phyloP scores from a whole-genome alignment of 305 asterid species.

The Rubia peregrina region DNA sequence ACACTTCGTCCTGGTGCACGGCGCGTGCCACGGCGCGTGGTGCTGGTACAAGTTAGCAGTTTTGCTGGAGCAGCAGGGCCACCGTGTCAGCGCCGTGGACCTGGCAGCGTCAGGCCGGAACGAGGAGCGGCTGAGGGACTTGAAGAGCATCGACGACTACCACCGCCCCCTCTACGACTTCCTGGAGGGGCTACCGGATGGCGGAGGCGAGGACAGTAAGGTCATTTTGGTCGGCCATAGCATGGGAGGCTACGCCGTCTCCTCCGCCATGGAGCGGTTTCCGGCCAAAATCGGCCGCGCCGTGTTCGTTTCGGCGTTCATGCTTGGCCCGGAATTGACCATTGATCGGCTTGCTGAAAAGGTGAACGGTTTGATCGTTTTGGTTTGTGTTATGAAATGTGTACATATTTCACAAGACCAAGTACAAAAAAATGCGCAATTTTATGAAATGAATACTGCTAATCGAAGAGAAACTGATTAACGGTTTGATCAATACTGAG shows the following conservation, averaged over 20 bases:
- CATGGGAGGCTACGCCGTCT: slow-evolving; percentile 19
- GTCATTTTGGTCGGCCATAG: slow-evolving; percentile 18
- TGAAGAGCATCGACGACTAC: slow-evolving; percentile 11
- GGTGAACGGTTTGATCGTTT: neutral
- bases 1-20: slow-evolving; percentile 17
- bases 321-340: slow-evolving; percentile 7
- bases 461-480: too few relatives aligned
- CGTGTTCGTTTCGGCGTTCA: slow-evolving; percentile 9
- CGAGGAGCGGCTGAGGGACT: neutral
- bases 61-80: slow-evolving; percentile 6
- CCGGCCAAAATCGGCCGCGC: slow-evolving; percentile 1
- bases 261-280: slow-evolving; percentile 13
- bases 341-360: neutral
- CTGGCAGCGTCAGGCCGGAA: slow-evolving; percentile 11
- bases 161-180: slow-evolving; percentile 5
- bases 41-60: slow-evolving; percentile 13
- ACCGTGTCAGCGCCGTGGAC: slow-evolving; percentile 13
- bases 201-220: neutral
- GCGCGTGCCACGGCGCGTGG: slow-evolving; percentile 17
- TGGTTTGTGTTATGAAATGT: too few relatives aligned
- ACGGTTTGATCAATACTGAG: too few relatives aligned
- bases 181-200: slow-evolving; percentile 10
- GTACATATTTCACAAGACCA: too few relatives aligned
- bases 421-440: too few relatives aligned
- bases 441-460: too few relatives aligned